phyloP scores from a whole-genome alignment of 192 early-diverging fungal species.

The Diversispora eburnea region DNA sequence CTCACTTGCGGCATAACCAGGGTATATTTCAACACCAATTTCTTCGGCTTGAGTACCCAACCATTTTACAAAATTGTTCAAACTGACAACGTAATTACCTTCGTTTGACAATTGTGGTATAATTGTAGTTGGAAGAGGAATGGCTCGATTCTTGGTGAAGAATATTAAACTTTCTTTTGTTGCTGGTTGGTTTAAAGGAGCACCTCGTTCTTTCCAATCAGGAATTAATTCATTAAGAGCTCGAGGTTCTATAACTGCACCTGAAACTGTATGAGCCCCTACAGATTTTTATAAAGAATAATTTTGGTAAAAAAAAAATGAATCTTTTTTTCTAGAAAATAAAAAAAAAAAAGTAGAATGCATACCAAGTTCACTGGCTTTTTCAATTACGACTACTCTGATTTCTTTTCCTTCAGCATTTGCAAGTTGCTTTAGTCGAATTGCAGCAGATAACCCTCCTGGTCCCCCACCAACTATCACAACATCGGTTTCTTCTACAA shows the following conservation, averaged over 20 bases:
- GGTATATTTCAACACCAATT: constrained; percentile 91
- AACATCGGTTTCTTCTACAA: constrained; percentile 89
- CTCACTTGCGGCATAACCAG: constrained; percentile 87
- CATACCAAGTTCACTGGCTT: constrained; percentile 86
- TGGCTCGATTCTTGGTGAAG: constrained; percentile 68
- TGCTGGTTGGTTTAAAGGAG: constrained; percentile 87
- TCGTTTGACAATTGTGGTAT: constrained; percentile 95
- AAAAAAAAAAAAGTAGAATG: neutral
- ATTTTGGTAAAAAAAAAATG: neutral
- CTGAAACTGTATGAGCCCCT: constrained; percentile 93
- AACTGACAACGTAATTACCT: constrained; percentile 95
- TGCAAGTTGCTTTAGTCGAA: constrained; percentile 89
- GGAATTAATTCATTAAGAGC: constrained; percentile 95
- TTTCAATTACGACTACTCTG: constrained; percentile 89
- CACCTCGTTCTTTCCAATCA: constrained; percentile 94
- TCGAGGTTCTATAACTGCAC: constrained; percentile 89
- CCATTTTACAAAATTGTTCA: constrained; percentile 94
- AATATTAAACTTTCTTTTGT: constrained; percentile 80
- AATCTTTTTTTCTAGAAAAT: neutral
- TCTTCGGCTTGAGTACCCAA: constrained; percentile 96
- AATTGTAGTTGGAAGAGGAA: constrained; percentile 77
- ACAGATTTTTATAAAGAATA: neutral
- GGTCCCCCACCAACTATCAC: constrained; percentile 96
- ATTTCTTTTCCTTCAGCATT: constrained; percentile 76
- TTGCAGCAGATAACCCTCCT: constrained; percentile 91